Percentiles rank a stretch among this genome's conserved stretches.
Conservation (phyloP, 2,329 filamentous ascomycete species). For the Botrytis tulipae region DNA sequence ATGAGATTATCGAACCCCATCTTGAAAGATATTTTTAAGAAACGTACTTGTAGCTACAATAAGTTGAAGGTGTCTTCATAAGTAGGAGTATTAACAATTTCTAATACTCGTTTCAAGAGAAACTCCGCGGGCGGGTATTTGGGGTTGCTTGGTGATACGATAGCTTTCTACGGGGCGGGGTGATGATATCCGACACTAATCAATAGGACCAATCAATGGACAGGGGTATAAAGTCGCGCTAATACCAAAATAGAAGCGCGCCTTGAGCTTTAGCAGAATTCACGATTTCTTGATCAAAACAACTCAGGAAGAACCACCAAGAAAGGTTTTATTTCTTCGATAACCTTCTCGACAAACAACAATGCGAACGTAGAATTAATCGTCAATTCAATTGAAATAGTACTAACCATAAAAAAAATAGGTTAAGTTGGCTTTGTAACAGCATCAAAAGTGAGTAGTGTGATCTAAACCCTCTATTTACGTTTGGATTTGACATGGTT, state of each 20-base stretch:
- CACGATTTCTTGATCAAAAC: conserved; percentile 19
- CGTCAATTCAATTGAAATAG: conserved; percentile 9
- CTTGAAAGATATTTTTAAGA: conserved; percentile 19
- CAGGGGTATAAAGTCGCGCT: background rate
- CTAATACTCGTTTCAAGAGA: background rate
- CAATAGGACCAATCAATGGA: background rate
- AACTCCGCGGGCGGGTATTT: conserved; percentile 1
- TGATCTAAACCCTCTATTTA: background rate
- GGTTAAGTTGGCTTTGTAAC: background rate
- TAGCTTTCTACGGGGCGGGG: conserved; percentile 6
- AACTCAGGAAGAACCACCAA: conserved; percentile 22
- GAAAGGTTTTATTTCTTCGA: conserved; percentile 15
- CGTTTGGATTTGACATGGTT: background rate
- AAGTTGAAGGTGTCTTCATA: conserved; percentile 10
- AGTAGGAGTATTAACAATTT: background rate
- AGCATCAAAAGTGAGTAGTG: background rate
- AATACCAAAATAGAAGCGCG: conserved; percentile 2
- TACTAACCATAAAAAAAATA: conserved; percentile 34
- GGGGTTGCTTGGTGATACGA: background rate
- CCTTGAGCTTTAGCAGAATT: conserved; percentile 10
- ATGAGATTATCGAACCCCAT: conserved; percentile 51
- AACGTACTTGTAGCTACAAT: background rate
- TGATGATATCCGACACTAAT: conserved; percentile 7
- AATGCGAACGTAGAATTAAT: conserved; percentile 29
- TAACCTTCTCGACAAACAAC: conserved; percentile 22